A percentile compares a stretch with the other conserved stretches of the same genome.
phyloP scores from a whole-genome alignment of 768 basidiomycete genomes.

The Boletus speciosus region DNA sequence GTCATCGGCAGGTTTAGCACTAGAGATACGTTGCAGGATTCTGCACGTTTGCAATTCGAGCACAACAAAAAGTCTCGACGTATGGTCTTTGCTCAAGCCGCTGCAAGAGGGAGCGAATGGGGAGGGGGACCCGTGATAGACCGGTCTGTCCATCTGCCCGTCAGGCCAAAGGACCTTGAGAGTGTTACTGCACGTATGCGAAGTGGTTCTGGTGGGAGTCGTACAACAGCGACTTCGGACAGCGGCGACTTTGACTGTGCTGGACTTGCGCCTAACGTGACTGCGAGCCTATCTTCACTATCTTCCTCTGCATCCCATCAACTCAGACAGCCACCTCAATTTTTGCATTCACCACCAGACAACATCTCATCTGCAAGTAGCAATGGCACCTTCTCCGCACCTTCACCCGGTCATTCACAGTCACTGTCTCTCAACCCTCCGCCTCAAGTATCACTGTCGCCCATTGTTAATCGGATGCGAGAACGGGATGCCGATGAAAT shows the following conservation, averaged over 20 bases:
- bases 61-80: slow-evolving; percentile 73
- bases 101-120: slow-evolving; percentile 63
- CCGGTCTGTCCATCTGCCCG: slow-evolving; percentile 45
- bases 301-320: slow-evolving; percentile 65
- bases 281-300: slow-evolving; percentile 50
- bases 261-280: slow-evolving; percentile 38
- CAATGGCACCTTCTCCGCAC: slow-evolving; percentile 36
- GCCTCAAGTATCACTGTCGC: slow-evolving; percentile 56
- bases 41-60: slow-evolving; percentile 76
- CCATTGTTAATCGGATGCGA: slow-evolving; percentile 75
- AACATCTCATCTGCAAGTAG: slow-evolving; percentile 32
- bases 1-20: slow-evolving; percentile 56
- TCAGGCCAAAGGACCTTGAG: slow-evolving; percentile 41
- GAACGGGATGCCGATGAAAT: slow-evolving; percentile 85
- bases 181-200: slow-evolving; percentile 55
- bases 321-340: slow-evolving; percentile 32
- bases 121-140: slow-evolving; percentile 39
- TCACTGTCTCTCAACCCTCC: slow-evolving; percentile 35
- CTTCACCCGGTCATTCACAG: slow-evolving; percentile 37
- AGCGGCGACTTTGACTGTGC: slow-evolving; percentile 59
- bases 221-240: slow-evolving; percentile 72
- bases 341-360: slow-evolving; percentile 41
- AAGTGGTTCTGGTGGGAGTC: slow-evolving; percentile 78
- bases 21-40: slow-evolving; percentile 73
- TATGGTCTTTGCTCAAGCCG: slow-evolving; percentile 69